These are phyloP conservation scores for Candida palmyrensis DNA, from an alignment of 805 yeast genomes.

Conservation along the genomic window DNA sequence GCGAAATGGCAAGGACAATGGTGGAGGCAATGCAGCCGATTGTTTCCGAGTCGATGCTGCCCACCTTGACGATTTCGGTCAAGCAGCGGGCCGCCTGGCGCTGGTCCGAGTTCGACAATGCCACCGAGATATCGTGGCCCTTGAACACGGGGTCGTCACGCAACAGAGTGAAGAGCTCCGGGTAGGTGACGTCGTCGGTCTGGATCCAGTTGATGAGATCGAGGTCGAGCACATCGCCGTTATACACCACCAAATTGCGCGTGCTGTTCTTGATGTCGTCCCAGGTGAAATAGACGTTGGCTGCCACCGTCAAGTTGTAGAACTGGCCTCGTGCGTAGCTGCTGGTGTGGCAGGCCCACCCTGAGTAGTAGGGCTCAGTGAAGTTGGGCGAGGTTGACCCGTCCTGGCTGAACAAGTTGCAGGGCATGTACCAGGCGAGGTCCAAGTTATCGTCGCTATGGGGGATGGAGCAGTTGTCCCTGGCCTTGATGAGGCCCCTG, in stretches of 20 bases:
- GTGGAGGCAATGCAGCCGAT: slow-evolving; percentile 92
- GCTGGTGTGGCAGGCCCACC: slow-evolving; percentile 91
- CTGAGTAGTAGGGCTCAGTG: slow-evolving; percentile 61
- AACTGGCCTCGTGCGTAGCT: slow-evolving; percentile 62
- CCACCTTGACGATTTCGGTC: slow-evolving; percentile 81
- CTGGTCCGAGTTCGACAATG: slow-evolving; percentile 61
- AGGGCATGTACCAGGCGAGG: slow-evolving; percentile 96
- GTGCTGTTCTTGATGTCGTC: slow-evolving; percentile 66
- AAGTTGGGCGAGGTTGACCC: slow-evolving; percentile 67
- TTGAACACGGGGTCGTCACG: slow-evolving; percentile 46
- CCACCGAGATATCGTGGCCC: slow-evolving; percentile 80
- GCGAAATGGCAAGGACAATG: slow-evolving; percentile 73
- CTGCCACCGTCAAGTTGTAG: slow-evolving; percentile 53
- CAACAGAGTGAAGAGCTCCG: slow-evolving; percentile 63
- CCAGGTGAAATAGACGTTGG: slow-evolving; percentile 88
- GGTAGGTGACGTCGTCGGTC: slow-evolving; percentile 63
- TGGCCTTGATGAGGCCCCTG: slow-evolving; percentile 68
- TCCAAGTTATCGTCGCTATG: slow-evolving; percentile 42
- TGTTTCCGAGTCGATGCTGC: slow-evolving; percentile 81
- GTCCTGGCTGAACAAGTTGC: slow-evolving; percentile 63
- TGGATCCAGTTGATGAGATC: slow-evolving; percentile 72
- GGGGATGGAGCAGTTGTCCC: slow-evolving; percentile 68
- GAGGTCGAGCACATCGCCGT: slow-evolving; percentile 85
- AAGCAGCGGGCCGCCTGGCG: slow-evolving; percentile 77
- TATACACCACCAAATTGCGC: slow-evolving; percentile 79